A percentile compares a stretch with the other conserved stretches of the same genome.
These are phyloP conservation scores for Scutellaria barbata DNA, from an alignment of 257 asterid genomes.

Conservation along the genomic window DNA sequence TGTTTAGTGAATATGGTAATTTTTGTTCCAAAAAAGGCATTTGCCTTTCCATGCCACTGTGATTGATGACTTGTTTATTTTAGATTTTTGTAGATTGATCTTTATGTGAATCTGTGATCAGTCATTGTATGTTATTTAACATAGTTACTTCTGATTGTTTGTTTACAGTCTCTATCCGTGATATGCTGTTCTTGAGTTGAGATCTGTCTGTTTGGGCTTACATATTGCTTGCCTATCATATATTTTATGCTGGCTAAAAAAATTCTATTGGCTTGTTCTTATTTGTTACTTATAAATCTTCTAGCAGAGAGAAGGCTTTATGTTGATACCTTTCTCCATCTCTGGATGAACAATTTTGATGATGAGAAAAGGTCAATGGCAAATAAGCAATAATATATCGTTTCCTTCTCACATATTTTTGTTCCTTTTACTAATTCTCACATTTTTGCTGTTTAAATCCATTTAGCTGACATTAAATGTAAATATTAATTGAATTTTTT, in stretches of 20 bases:
- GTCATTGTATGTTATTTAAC: neutral
- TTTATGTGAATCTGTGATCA: slow-evolving; percentile 5
- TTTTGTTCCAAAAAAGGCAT: neutral
- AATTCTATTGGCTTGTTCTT: slow-evolving; percentile 1
- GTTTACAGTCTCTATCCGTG: neutral
- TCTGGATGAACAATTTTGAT: neutral
- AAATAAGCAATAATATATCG: neutral
- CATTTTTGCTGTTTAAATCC: no score
- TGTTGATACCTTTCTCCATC: slow-evolving; percentile 14
- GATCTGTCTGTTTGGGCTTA: slow-evolving; percentile 17
- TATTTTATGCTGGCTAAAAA: slow-evolving; percentile 6
- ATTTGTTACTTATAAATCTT: neutral
- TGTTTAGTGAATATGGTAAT: neutral
- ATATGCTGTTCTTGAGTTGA: slow-evolving; percentile 12
- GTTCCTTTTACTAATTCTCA: slow-evolving; percentile 2
- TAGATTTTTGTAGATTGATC: neutral
- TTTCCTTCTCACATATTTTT: slow-evolving; percentile 1
- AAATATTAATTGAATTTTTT: neutral
- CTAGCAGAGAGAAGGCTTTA: neutral
- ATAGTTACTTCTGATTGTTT: neutral
- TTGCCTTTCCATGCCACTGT: neutral
- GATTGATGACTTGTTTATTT: slow-evolving; percentile 11
- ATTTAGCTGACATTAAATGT: no score
- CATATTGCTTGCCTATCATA: slow-evolving; percentile 12
- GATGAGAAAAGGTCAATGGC: slow-evolving; percentile 1